A percentile compares a stretch with the other conserved stretches of the same genome.
Evolutionary conservation across 352 stramenopile species (phyloP).

Genomic region (Plasmopara halstedii): DNA sequence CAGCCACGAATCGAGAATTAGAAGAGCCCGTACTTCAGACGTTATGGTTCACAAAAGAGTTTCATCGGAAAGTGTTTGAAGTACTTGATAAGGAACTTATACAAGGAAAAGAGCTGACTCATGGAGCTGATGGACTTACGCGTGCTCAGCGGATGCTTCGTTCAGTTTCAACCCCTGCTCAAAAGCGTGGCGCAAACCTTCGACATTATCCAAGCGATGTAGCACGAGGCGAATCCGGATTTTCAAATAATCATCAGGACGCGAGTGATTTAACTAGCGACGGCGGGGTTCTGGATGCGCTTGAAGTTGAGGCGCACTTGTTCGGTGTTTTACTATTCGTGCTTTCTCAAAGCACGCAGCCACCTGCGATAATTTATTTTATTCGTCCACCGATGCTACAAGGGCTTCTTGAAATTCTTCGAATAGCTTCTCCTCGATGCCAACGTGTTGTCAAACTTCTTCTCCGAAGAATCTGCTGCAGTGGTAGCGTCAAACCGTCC

Average conservation of each 20-base stretch:
- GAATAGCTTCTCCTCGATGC: constrained; percentile 62
- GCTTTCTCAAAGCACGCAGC: constrained; percentile 65
- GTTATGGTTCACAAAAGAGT: constrained; percentile 84
- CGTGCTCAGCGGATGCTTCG: constrained; percentile 75
- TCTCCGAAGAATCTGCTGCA: constrained; percentile 63
- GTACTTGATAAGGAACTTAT: constrained; percentile 75
- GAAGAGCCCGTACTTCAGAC: constrained; percentile 70
- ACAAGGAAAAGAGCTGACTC: constrained; percentile 54
- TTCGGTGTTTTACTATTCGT: constrained; percentile 73
- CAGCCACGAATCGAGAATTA: constrained; percentile 60
- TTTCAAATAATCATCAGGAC: constrained; percentile 26
- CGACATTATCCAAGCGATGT: constrained; percentile 39
- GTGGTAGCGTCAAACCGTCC: constrained; percentile 50
- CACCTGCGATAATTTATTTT: constrained; percentile 50
- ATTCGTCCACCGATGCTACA: constrained; percentile 52
- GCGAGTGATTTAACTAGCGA: constrained; percentile 28
- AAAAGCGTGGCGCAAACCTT: constrained; percentile 44
- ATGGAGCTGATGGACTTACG: constrained; percentile 68
- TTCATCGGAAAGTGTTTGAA: constrained; percentile 83
- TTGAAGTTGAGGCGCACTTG: constrained; percentile 72
- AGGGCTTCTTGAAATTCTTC: constrained; percentile 72
- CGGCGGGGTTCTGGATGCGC: constrained; percentile 50
- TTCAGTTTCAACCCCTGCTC: constrained; percentile 70
- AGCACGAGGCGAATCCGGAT: constrained; percentile 28
- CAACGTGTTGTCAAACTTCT: constrained; percentile 81